Percentiles rank a stretch among this genome's conserved stretches.
phyloP scores from a whole-genome alignment of 768 basidiomycete genomes.

The Psilocybe sp. region DNA sequence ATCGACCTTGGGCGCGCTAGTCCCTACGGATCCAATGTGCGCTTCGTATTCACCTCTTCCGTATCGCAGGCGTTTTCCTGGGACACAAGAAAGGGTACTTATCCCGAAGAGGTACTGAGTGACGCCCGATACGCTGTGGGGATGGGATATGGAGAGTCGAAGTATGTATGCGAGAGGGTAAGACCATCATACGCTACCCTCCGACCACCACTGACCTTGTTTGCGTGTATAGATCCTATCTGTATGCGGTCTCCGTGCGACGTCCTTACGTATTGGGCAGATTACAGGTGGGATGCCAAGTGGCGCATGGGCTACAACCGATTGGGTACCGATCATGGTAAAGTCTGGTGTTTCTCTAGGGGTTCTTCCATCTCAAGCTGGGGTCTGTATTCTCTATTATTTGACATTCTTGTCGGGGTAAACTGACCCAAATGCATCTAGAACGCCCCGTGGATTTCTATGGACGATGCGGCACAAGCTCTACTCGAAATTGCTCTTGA shows the following conservation, averaged over 20 bases:
- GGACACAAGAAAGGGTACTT: constrained; percentile 22
- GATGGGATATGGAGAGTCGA: constrained; percentile 28
- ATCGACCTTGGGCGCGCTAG: constrained; percentile 36
- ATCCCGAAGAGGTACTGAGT: constrained; percentile 30
- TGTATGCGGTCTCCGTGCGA: constrained; percentile 24
- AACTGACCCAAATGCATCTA: constrained; percentile 5
- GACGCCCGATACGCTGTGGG: constrained; percentile 25
- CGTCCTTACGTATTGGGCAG: constrained; percentile 31
- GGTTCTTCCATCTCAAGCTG: constrained; percentile 19
- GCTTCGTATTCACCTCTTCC: constrained; percentile 39
- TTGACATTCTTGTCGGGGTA: too few species aligned
- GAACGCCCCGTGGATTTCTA: constrained; percentile 30
- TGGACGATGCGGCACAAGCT: constrained; percentile 17
- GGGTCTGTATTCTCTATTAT: constrained; percentile 16
- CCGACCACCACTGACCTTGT: neutral
- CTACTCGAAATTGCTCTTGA: constrained; percentile 3
- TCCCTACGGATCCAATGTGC: constrained; percentile 20
- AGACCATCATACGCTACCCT: constrained; percentile 3
- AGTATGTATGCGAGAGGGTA: constrained; percentile 32
- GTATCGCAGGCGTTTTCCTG: constrained; percentile 27
- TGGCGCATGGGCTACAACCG: constrained; percentile 32
- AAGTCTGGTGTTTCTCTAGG: constrained; percentile 28
- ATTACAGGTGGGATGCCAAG: constrained; percentile 27
- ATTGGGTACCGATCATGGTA: constrained; percentile 35
- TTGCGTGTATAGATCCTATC: neutral